phyloP scores from a whole-genome alignment of 768 basidiomycete genomes.

The Kwoniella sp. region DNA sequence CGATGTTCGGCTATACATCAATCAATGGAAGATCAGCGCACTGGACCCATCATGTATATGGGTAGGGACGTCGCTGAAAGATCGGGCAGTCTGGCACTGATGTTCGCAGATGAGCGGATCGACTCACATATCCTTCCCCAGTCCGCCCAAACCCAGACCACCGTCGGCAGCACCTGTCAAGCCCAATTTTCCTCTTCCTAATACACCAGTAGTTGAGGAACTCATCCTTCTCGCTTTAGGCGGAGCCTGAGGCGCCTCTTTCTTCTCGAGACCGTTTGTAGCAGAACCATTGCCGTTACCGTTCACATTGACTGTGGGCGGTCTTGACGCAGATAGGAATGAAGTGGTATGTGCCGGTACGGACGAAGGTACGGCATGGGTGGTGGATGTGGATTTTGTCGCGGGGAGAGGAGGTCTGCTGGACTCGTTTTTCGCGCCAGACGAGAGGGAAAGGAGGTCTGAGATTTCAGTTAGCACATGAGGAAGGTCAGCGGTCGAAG shows the following conservation, averaged over 20 bases:
- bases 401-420: slow-evolving; percentile 17
- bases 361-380: slow-evolving; percentile 34
- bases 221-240: slow-evolving; percentile 48
- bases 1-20: slow-evolving; percentile 10
- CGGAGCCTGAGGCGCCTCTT: slow-evolving; percentile 15
- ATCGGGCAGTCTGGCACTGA: slow-evolving; percentile 14
- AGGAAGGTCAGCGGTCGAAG: neutral
- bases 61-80: too few species aligned
- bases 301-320: slow-evolving; percentile 19
- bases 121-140: slow-evolving; percentile 41
- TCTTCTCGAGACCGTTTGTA: slow-evolving; percentile 3
- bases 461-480: neutral
- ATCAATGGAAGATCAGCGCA: neutral
- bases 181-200: slow-evolving; percentile 47
- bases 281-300: neutral
- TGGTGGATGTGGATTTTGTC: slow-evolving; percentile 23
- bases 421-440: slow-evolving; percentile 8
- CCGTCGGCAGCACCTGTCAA: slow-evolving; percentile 40
- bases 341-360: slow-evolving; percentile 40
- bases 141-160: slow-evolving; percentile 15
- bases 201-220: slow-evolving; percentile 44
- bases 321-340: slow-evolving; percentile 40
- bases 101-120: too few species aligned
- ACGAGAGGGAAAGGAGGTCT: slow-evolving; percentile 48
- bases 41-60: too few species aligned